Conservation (phyloP, 345 rosid genomes). For the Trapa incisa region DNA sequence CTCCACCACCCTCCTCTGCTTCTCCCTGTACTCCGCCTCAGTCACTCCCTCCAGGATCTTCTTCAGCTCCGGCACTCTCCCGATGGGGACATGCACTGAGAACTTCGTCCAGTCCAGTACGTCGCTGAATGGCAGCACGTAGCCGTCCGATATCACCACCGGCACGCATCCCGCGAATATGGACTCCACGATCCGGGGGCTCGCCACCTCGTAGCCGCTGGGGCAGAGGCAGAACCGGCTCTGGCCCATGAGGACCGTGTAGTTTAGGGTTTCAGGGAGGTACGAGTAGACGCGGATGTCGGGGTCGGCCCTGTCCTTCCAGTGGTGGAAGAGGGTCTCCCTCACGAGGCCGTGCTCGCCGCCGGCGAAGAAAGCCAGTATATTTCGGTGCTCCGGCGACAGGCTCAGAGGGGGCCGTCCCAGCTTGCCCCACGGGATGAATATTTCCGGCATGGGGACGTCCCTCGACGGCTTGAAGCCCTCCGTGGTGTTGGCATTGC, state of each 20-base stretch:
- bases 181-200: constrained; percentile 33
- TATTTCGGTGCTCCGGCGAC: constrained; percentile 12
- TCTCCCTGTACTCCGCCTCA: constrained; percentile 16
- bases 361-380: constrained; percentile 39
- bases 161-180: constrained; percentile 32
- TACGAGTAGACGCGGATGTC: constrained; percentile 20
- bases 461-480: constrained; percentile 32
- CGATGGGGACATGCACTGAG: constrained; percentile 22
- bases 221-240: constrained; percentile 39
- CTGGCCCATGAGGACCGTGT: constrained; percentile 20
- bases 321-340: constrained; percentile 18
- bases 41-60: constrained; percentile 18
- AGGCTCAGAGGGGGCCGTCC: background rate
- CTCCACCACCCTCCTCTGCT: constrained; percentile 17
- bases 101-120: constrained; percentile 33
- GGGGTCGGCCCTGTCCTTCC: constrained; percentile 21
- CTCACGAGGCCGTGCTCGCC: constrained; percentile 29
- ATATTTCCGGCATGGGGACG: constrained; percentile 32
- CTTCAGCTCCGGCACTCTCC: constrained; percentile 25
- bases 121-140: constrained; percentile 31
- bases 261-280: constrained; percentile 24
- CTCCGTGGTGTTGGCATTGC: constrained; percentile 39
- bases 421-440: constrained; percentile 6
- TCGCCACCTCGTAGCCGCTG: constrained; percentile 40
- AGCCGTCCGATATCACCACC: constrained; percentile 26